These are phyloP conservation scores for Globisporangium takayamanum DNA, from an alignment of 352 stramenopile species.

Conservation along the genomic window DNA sequence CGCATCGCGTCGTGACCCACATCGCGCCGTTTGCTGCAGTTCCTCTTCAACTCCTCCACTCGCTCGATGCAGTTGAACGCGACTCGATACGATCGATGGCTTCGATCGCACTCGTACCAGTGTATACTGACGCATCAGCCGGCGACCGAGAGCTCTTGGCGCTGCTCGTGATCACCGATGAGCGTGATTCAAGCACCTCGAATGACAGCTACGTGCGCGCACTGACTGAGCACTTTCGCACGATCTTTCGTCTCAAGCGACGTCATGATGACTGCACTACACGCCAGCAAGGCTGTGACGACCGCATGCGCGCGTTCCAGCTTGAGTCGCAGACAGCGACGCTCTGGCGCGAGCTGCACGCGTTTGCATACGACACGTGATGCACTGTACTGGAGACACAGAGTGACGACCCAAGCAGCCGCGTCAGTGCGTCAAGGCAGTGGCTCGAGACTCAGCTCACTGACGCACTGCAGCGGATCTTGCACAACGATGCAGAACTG, in stretches of 20 bases:
- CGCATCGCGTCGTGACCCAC: background rate
- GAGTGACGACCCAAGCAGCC: too few relatives aligned
- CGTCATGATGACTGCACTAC: background rate
- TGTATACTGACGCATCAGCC: background rate
- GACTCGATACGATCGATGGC: background rate
- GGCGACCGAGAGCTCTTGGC: background rate
- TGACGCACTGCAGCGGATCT: background rate
- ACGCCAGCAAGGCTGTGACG: background rate
- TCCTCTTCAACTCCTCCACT: background rate
- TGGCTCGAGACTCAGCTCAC: too few relatives aligned
- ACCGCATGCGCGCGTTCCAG: background rate
- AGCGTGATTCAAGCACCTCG: too few relatives aligned
- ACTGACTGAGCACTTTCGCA: background rate
- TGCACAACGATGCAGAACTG: background rate
- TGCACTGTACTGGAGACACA: background rate
- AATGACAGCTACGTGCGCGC: slow-evolving; percentile 1
- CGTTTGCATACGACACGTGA: background rate
- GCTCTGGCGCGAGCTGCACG: slow-evolving; percentile 1
- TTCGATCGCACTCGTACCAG: slow-evolving; percentile 5
- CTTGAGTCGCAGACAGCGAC: background rate
- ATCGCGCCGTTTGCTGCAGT: slow-evolving; percentile 4
- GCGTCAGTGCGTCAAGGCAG: too few relatives aligned
- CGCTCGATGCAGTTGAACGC: background rate
- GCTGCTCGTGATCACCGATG: background rate
- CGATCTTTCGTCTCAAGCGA: background rate